Evolutionary conservation across 1,139 yeast genomes (phyloP).

Genomic region (Saccharomyces hybrid): DNA sequence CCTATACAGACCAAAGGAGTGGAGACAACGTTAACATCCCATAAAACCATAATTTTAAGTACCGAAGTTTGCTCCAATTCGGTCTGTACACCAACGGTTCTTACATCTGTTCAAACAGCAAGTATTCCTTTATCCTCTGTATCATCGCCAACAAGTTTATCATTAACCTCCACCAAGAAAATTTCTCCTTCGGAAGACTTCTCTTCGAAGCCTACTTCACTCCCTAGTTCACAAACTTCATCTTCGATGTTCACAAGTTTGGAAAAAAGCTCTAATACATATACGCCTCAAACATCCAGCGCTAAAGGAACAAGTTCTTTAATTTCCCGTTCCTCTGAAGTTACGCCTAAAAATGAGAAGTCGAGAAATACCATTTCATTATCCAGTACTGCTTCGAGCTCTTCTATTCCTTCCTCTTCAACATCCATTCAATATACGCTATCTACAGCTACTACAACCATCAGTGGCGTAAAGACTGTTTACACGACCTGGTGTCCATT

Average conservation of each 20-base stretch:
- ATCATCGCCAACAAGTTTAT: neutral
- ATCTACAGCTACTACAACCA: slow-evolving; percentile 1
- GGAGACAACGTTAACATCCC: neutral
- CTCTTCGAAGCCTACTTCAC: neutral
- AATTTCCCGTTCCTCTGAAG: neutral
- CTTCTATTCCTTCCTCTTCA: neutral
- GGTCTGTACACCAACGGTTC: neutral
- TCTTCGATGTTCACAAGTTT: neutral
- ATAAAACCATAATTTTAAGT: neutral
- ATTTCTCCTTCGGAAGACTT: neutral
- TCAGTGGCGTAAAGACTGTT: slow-evolving; percentile 7
- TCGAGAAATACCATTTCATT: neutral
- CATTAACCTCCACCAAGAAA: neutral
- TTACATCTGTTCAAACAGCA: neutral
- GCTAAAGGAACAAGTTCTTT: neutral
- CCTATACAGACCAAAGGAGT: neutral
- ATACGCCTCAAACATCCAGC: neutral
- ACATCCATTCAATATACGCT: neutral
- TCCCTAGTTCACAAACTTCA: neutral
- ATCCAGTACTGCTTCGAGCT: neutral
- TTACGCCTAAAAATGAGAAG: neutral
- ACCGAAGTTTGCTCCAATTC: slow-evolving; percentile 3
- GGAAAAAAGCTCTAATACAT: neutral
- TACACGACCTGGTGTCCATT: slow-evolving; percentile 39
- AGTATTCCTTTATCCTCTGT: neutral